Evolutionary conservation across 208 protist genomes (phyloP).

Genomic region (Tritrichomonas musculus): DNA sequence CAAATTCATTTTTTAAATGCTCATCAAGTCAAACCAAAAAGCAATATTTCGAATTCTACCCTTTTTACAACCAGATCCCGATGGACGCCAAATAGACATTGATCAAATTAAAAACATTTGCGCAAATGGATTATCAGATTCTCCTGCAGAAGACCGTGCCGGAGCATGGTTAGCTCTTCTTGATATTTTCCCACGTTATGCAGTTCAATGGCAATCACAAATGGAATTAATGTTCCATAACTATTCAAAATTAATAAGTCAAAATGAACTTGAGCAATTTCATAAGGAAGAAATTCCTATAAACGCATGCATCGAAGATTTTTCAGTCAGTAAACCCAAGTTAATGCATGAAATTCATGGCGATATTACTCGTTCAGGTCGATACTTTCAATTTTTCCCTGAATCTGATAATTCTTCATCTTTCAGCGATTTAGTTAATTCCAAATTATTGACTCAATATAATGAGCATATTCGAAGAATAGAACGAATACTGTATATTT

Average conservation of each 20-base stretch:
- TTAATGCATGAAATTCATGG: neutral
- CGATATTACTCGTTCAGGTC: neutral
- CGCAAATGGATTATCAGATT: neutral
- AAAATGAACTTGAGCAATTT: neutral
- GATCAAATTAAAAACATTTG: neutral
- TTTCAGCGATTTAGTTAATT: neutral
- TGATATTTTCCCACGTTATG: neutral
- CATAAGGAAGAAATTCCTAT: neutral
- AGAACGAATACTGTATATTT: neutral
- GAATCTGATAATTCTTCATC: neutral
- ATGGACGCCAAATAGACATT: neutral
- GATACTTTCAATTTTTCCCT: neutral
- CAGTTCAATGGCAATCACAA: neutral
- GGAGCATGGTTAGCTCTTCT: neutral
- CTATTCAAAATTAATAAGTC: neutral
- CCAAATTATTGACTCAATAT: neutral
- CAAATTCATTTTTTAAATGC: neutral
- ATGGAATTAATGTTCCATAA: neutral
- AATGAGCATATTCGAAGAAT: neutral
- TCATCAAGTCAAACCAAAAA: neutral
- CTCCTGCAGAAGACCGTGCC: neutral
- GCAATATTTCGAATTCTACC: neutral
- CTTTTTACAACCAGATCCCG: neutral
- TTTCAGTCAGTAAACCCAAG: neutral
- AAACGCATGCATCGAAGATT: neutral